Base-by-base conservation (phyloP, 2,329 filamentous ascomycete genomes). In the Purpureocillium lavendulum region DNA sequence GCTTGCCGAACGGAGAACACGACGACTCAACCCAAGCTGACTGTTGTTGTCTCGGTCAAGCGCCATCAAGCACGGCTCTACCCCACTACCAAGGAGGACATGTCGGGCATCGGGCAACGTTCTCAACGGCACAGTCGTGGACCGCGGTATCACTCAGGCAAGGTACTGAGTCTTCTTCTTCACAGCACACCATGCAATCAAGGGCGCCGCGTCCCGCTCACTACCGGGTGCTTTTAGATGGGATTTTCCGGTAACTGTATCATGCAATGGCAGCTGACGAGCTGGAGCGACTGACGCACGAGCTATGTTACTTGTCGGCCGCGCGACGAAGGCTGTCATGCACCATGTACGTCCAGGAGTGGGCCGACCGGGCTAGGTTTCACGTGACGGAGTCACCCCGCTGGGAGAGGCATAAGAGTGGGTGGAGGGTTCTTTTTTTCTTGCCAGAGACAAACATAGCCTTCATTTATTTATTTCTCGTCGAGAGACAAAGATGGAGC, bases 61-160 rank as follows among this genome's bases (percentile, higher is more conserved):
- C 76, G 88, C 1, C 88, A 96, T 49, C 83, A 94, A 51, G 92
- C 86, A 0, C 78, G 89, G 0, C 94, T 95, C 62, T 94, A 84
- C 54, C 85, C 87, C 0, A 82, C 81, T 0, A 59, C 66, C 2
- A 52, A 65, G 2, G 51, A 65, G 1, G 53, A 69, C 26, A 62
- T 63, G 45, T 66, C 72, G 2, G 56, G n/a, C 51, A 0, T 78
- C 71, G 0, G 71, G 73, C n/a, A 94, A 94, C 50, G 73, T 82
- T 4, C 58, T 69, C 41, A 80, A 79, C 17, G 88, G 88, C n/a
- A 94, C 87, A 0, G 73, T 94, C 0, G 86, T 95, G 35, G 88
- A 94, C 57, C 82, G 87, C 29, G 85, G 84, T 14, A 75, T 95
- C 37, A 92, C 86, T 0, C 77, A 82, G 52, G 77, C 76, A 8